phyloP scores from a whole-genome alignment of 1,139 yeast genomes.

The Magnusiomyces fungicola region DNA sequence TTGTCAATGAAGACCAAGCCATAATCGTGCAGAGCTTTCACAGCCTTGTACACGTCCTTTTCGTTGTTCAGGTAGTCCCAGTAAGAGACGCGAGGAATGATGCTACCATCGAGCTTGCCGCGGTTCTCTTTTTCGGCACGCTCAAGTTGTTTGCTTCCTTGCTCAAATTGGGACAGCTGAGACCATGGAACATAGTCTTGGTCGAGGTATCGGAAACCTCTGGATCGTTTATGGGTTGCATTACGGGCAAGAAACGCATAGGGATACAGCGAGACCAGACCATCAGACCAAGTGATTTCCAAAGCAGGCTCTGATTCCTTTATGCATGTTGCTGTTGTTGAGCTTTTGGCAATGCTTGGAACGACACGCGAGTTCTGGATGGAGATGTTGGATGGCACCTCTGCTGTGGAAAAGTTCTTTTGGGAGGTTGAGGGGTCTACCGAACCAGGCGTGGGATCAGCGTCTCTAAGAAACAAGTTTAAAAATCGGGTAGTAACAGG shows the following conservation, averaged over 20 bases:
- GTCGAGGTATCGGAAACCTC: conserved; percentile 28
- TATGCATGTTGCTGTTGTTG: conserved; percentile 13
- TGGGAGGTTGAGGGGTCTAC: conserved; percentile 55
- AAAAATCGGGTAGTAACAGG: conserved; percentile 37
- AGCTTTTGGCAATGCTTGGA: conserved; percentile 2
- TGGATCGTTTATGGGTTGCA: conserved; percentile 35
- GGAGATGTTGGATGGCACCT: conserved; percentile 29
- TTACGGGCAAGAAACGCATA: conserved; percentile 42
- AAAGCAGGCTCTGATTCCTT: conserved; percentile 32
- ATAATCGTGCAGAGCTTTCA: conserved; percentile 45
- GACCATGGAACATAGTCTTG: conserved; percentile 29
- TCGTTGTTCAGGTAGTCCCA: conserved; percentile 40
- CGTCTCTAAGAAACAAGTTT: conserved; percentile 57
- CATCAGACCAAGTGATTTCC: conserved; percentile 50
- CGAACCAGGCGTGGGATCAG: conserved; percentile 43
- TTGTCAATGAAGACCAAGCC: conserved; percentile 54
- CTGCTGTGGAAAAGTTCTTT: conserved; percentile 59
- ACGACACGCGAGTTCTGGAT: conserved; percentile 29
- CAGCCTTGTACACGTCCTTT: conserved; percentile 35
- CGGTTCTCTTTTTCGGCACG: neutral
- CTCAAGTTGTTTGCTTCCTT: conserved; percentile 36
- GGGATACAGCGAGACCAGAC: conserved; percentile 43
- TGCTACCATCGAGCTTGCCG: conserved; percentile 15
- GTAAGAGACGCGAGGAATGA: conserved; percentile 35
- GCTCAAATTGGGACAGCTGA: conserved; percentile 20